A percentile compares a stretch with the other conserved stretches of the same genome.
Evolutionary conservation across 2,329 filamentous ascomycete species (phyloP).

Genomic region (Fulvia fulva): DNA sequence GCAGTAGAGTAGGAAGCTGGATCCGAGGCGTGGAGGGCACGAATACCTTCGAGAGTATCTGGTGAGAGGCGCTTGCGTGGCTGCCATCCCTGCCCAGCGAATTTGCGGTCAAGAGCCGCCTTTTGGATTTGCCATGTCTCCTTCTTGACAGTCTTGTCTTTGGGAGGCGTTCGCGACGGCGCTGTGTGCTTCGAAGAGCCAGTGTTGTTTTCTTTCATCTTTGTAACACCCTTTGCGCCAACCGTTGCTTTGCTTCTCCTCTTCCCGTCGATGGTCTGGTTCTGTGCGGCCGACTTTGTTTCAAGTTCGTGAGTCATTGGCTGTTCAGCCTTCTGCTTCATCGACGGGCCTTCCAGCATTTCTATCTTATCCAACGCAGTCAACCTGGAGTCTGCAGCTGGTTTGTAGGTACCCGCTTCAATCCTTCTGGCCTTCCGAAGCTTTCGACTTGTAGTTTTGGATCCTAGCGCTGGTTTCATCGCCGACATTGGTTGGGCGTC

Average conservation of each 20-base stretch:
- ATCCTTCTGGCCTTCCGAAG: slow-evolving; percentile 17
- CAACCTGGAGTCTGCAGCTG: background rate
- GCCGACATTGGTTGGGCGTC: background rate
- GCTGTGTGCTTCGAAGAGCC: background rate
- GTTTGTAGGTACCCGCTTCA: slow-evolving; percentile 16
- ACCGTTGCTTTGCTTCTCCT: slow-evolving; percentile 3
- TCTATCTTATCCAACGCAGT: slow-evolving; percentile 12
- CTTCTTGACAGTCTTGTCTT: slow-evolving; percentile 3
- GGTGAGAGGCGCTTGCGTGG: slow-evolving; percentile 85
- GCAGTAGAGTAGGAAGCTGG: slow-evolving; percentile 72
- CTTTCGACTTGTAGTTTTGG: slow-evolving; percentile 11
- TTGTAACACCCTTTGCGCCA: background rate
- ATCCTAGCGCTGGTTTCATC: background rate
- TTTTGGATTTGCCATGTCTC: slow-evolving; percentile 75
- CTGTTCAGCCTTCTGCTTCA: background rate
- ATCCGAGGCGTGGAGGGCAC: slow-evolving; percentile 72
- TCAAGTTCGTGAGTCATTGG: background rate
- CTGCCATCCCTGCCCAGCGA: slow-evolving; percentile 70
- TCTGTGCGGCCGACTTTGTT: slow-evolving; percentile 1
- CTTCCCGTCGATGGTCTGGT: background rate
- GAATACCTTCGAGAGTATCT: slow-evolving; percentile 85
- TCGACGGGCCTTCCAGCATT: background rate
- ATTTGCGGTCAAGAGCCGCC: slow-evolving; percentile 68
- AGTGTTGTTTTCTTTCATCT: slow-evolving; percentile 1
- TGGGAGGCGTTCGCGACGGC: background rate